Evolutionary conservation across 495 filamentous ascomycete genomes (phyloP).

Genomic region (Daldinia concentrica): DNA sequence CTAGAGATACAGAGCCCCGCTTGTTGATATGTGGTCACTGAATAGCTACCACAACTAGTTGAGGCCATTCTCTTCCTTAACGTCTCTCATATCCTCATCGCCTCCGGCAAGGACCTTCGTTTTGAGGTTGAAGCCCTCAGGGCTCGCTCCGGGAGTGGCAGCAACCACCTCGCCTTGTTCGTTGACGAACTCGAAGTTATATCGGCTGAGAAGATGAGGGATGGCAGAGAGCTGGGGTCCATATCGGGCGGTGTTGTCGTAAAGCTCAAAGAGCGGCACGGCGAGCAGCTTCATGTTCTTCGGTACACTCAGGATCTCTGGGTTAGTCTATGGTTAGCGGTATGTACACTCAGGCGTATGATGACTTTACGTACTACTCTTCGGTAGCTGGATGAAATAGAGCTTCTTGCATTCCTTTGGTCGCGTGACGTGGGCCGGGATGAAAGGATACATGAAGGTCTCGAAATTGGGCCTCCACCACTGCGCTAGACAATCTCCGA

Average conservation of each 20-base stretch:
- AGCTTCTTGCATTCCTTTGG: slow-evolving; percentile 99
- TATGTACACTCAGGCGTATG: background rate
- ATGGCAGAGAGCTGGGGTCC: slow-evolving; percentile 96
- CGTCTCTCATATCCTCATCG: slow-evolving; percentile 62
- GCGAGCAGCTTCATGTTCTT: slow-evolving; percentile 99
- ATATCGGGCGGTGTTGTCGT: slow-evolving; percentile 95
- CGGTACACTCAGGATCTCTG: slow-evolving; percentile 95
- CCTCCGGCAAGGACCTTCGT: slow-evolving; percentile 81
- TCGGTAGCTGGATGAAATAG: slow-evolving; percentile 93
- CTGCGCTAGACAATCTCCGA: slow-evolving; percentile 92
- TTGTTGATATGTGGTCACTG: background rate
- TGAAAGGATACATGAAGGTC: slow-evolving; percentile 99
- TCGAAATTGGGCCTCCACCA: slow-evolving; percentile 99
- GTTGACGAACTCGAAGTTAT: slow-evolving; percentile 98
- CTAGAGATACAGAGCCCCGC: background rate
- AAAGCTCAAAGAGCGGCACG: slow-evolving; percentile 95
- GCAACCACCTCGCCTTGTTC: slow-evolving; percentile 90
- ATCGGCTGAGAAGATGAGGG: slow-evolving; percentile 89
- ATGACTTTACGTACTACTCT: slow-evolving; percentile 73
- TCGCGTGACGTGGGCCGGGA: slow-evolving; percentile 91
- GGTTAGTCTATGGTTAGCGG: slow-evolving; percentile 34
- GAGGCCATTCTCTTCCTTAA: slow-evolving; percentile 43
- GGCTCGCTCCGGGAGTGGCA: slow-evolving; percentile 77
- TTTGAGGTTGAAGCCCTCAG: slow-evolving; percentile 63
- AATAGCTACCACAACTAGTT: slow-evolving; percentile 11